Conservation (phyloP, 2,329 filamentous ascomycete genomes). For the Aspergillus hiratsukae region DNA sequence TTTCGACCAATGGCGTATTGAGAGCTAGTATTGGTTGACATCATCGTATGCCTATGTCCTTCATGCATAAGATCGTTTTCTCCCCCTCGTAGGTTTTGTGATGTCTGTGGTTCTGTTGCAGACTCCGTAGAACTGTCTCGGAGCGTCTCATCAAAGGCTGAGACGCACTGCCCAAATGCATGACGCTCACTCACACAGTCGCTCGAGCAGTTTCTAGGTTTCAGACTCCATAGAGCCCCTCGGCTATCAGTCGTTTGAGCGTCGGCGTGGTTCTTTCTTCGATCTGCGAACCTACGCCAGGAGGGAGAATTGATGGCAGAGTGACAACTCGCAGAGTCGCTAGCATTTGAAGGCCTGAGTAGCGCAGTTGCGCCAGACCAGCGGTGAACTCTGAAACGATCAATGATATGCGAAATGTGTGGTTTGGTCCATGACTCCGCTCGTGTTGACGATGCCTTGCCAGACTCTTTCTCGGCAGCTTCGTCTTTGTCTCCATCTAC, state of each 20-base stretch:
- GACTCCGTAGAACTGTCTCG: conserved; percentile 7
- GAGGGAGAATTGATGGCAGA: conserved; percentile 9
- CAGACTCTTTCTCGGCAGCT: background rate
- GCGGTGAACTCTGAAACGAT: conserved; percentile 10
- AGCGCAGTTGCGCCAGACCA: conserved; percentile 9
- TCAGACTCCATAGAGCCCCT: conserved; percentile 14
- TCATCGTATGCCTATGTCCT: conserved; percentile 4
- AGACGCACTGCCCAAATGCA: background rate
- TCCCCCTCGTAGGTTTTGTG: conserved; percentile 9
- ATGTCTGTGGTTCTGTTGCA: conserved; percentile 8
- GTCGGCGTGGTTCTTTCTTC: conserved; percentile 7
- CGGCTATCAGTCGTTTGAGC: background rate
- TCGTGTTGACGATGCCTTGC: conserved; percentile 1
- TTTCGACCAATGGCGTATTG: conserved; percentile 8
- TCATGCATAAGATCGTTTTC: conserved; percentile 10
- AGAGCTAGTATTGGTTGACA: conserved; percentile 3
- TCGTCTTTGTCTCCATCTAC: conserved; percentile 21
- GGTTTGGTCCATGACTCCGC: conserved; percentile 2
- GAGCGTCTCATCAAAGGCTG: background rate
- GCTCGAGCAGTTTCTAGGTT: conserved; percentile 10
- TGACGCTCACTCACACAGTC: conserved; percentile 3
- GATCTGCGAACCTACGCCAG: conserved; percentile 17
- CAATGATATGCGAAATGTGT: conserved; percentile 11
- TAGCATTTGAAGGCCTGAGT: conserved; percentile 7
- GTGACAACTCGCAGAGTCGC: conserved; percentile 8